Percentiles rank a stretch among this genome's conserved stretches.
phyloP scores from a whole-genome alignment of 345 rosid genomes.

The Gossypium ekmanianum region DNA sequence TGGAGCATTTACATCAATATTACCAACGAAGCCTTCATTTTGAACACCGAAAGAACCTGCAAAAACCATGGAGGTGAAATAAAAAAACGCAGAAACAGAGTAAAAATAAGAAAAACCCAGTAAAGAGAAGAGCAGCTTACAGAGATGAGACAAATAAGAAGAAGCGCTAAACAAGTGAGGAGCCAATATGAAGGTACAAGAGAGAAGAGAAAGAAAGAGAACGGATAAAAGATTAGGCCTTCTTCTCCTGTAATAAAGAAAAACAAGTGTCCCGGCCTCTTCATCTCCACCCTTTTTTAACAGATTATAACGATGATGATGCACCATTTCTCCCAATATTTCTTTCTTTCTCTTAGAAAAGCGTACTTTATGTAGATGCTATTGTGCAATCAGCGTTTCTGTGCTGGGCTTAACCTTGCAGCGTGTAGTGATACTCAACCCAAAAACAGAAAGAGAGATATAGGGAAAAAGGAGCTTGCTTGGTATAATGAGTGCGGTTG shows the following conservation, averaged over 20 bases:
- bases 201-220: slow-evolving; percentile 42
- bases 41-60: slow-evolving; percentile 54
- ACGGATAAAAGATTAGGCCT: slow-evolving; percentile 57
- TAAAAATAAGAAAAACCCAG: neutral
- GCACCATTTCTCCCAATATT: slow-evolving; percentile 32
- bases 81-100: slow-evolving; percentile 3
- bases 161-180: slow-evolving; percentile 51
- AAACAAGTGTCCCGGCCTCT: slow-evolving; percentile 24
- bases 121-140: slow-evolving; percentile 40
- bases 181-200: slow-evolving; percentile 27
- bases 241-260: slow-evolving; percentile 29
- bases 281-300: slow-evolving; percentile 45
- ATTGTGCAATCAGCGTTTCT: neutral
- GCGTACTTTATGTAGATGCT: neutral
- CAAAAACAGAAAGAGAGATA: neutral
- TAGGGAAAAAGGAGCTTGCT: neutral
- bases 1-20: slow-evolving; percentile 30
- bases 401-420: neutral
- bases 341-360: neutral
- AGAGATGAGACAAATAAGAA: slow-evolving; percentile 45
- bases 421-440: neutral
- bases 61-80: slow-evolving; percentile 18
- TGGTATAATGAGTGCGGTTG: neutral
- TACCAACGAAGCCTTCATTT: slow-evolving; percentile 30
- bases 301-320: slow-evolving; percentile 42